These are phyloP conservation scores for Musa schizocarpa DNA, from an alignment of 176 grass and related monocot genomes.

Conservation along the genomic window DNA sequence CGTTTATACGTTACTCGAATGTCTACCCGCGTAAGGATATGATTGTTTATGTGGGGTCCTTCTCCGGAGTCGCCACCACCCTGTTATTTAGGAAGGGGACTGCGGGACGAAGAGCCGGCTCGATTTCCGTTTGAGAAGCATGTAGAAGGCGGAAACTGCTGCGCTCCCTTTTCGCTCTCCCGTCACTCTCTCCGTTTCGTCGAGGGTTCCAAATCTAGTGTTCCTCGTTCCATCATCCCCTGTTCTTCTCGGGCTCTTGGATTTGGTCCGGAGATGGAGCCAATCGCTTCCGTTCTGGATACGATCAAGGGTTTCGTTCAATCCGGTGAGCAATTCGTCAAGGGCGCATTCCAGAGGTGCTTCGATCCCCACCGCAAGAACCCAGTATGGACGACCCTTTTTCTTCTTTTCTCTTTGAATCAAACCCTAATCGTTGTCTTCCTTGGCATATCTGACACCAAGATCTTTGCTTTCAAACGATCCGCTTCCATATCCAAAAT, in stretches of 20 bases:
- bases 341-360: constrained; percentile 1
- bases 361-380: neutral
- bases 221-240: neutral
- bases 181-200: no score
- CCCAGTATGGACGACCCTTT: neutral
- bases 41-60: no score
- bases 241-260: neutral
- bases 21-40: no score
- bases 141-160: no score
- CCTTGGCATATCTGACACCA: neutral
- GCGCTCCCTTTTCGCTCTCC: no score
- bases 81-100: no score
- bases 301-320: constrained; percentile 3
- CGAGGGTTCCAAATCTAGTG: neutral
- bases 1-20: no score
- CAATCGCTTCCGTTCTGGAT: constrained; percentile 3
- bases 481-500: neutral
- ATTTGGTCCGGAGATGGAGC: constrained; percentile 9
- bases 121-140: no score
- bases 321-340: constrained; percentile 2
- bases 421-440: neutral
- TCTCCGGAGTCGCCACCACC: no score
- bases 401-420: neutral
- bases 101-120: no score
- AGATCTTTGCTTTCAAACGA: neutral